Evolutionary conservation across 208 protist genomes (phyloP), one percentile per base, ranked within the genome.

Genomic region (Trypanosoma rangeli): DNA sequence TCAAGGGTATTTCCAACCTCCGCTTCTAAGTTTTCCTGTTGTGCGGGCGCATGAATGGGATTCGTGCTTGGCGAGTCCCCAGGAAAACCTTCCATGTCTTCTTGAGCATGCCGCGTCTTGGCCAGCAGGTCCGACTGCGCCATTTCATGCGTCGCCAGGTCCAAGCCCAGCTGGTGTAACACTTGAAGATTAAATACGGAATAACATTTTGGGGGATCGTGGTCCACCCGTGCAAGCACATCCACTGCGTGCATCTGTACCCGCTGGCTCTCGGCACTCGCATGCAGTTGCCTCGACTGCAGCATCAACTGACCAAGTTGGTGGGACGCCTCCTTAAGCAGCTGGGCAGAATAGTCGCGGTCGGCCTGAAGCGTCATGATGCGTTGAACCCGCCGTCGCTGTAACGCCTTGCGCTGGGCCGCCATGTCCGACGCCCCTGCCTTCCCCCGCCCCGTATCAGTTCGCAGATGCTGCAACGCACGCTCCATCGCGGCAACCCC

Each of bases 391-490:
- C 31, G 62, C n/a, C 62, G 46, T 31, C 29, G 33, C 44, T 46
- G 44, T 33, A 68, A 37, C 15, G 46, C 62, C 48, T 39, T 58
- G 20, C 62, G 62, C 29, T 68, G 62, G 16, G 62, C 24, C 24
- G 62, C 28, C 5, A 37, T 31, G 46, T 58, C 62, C 28, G 57
- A 39, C 10, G 29, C 49, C 31, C 4, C 44, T n/a, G 44, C 49
- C 24, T 50, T 16, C 62, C 56, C 62, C 26, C 62, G 48, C 31
- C 44, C 31, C 12, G 57, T 46, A 2, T 68, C 62, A 12, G 29
- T 68, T 16, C 50, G 29, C 42, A 68, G 62, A 5, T 68, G 62
- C 31, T 68, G 62, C 48, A 68, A 68, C 7, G 28, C 33, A n/a
- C 62, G 62, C 49, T 68, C 46, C 20, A 37, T 42, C 29, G 42